Base-by-base conservation (phyloP, 2,329 filamentous ascomycete genomes). In the Aspergillus amoenus region DNA sequence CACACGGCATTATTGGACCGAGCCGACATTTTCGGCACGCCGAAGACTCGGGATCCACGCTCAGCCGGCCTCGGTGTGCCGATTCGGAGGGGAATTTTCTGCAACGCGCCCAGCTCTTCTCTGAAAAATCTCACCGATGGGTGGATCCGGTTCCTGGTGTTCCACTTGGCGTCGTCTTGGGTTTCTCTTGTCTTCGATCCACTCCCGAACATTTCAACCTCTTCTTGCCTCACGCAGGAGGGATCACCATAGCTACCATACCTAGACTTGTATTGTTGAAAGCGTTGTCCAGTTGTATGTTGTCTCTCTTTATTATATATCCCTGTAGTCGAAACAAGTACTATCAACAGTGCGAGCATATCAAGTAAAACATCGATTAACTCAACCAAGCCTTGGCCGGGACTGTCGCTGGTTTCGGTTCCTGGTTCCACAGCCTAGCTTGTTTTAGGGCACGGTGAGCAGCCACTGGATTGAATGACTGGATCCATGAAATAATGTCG, bases 21-120 rank as follows among this genome's bases (percentile, higher is more conserved):
- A 57, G 40, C 45, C 45, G 44, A 54, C n/a, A 8, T 17, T 53
- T 27, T 57, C 55, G 55, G 55, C 44, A 50, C 13, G 55, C 55
- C 55, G 50, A 57, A 39, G 37, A 18, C 32, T 52, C 55, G 55
- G 49, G 43, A 57, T 48, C 43, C 24, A n/a, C 32, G 43, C 37
- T 9, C 15, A 24, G 48, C 9, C 22, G 9, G 40, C 39, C 50
- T 57, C 50, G 50, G 55, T 57, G 55, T 57, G 55, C 55, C 55
- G 55, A 57, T 57, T 57, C 55, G 50, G 55, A 22, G 22, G 30
- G 18, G 18, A 48, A 52, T 41, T 34, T 43, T 56, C 32, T 50
- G 32, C 43, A 30, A 45, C 12, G 12, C 18, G 5, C 21, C 5
- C 18, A 30, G 11, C 11, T 27, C 18, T 46, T 4, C 15, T 30